Conservation (phyloP, 768 basidiomycete species). For the Leccinellum rugosiceps region DNA sequence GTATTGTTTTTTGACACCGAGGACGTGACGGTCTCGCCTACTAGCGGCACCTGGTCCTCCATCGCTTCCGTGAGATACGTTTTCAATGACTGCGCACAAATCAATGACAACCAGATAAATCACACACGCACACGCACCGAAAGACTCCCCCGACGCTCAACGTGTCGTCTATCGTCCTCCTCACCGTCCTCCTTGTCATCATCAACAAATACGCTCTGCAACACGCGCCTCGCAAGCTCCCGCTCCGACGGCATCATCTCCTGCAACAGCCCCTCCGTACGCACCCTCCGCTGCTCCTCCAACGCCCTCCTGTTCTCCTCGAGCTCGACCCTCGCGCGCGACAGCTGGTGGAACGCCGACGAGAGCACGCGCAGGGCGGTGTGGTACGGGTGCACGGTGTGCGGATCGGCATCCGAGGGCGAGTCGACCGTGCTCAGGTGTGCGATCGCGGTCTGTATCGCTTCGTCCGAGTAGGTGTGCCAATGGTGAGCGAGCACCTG, state of each 20-base stretch:
- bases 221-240: slow-evolving; percentile 63
- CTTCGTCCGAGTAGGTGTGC: slow-evolving; percentile 77
- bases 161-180: slow-evolving; percentile 40
- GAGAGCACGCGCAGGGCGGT: slow-evolving; percentile 68
- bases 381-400: slow-evolving; percentile 60
- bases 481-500: slow-evolving; percentile 66
- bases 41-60: slow-evolving; percentile 46
- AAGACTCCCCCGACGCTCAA: slow-evolving; percentile 57
- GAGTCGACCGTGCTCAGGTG: slow-evolving; percentile 41
- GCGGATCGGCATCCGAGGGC: slow-evolving; percentile 40
- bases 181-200: slow-evolving; percentile 20
- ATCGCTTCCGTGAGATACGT: slow-evolving; percentile 47
- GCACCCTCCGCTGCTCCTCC: slow-evolving; percentile 56
- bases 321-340: slow-evolving; percentile 56
- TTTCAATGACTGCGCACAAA: slow-evolving; percentile 37
- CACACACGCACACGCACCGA: slow-evolving; percentile 40
- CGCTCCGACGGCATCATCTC: slow-evolving; percentile 60
- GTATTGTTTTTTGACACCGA: background rate
- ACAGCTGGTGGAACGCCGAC: slow-evolving; percentile 56
- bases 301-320: slow-evolving; percentile 54
- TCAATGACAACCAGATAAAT: background rate
- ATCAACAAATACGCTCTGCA: slow-evolving; percentile 60
- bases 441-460: slow-evolving; percentile 62
- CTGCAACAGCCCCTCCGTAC: slow-evolving; percentile 53
- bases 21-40: slow-evolving; percentile 21